phyloP scores from a whole-genome alignment of 108 stramenopile species.

The Asterionellopsis glacialis region DNA sequence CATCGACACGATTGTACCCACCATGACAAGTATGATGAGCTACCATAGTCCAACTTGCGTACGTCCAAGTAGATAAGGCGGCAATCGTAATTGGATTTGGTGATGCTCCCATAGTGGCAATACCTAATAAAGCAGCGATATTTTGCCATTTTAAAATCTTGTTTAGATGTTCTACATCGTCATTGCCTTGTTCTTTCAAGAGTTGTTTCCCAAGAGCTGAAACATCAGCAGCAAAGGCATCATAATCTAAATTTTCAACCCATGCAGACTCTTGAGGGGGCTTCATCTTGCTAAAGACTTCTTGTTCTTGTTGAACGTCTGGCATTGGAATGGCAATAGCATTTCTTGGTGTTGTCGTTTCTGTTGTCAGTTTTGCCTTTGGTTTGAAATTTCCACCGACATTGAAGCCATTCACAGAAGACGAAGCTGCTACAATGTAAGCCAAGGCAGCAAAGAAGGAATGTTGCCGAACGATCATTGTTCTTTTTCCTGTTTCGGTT shows the following conservation, averaged over 20 bases:
- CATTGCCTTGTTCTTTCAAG: slow-evolving; percentile 24
- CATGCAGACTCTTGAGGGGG: slow-evolving; percentile 29
- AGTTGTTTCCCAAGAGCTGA: slow-evolving; percentile 43
- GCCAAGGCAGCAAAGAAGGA: too few species aligned
- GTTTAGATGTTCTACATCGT: slow-evolving; percentile 51
- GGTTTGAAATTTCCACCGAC: too few species aligned
- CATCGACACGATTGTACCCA: slow-evolving; percentile 63
- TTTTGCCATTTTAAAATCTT: slow-evolving; percentile 54
- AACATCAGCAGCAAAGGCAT: slow-evolving; percentile 50
- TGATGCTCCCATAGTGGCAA: slow-evolving; percentile 32
- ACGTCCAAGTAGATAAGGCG: slow-evolving; percentile 53
- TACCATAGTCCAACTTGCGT: slow-evolving; percentile 69
- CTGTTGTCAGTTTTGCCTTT: too few species aligned
- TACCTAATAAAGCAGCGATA: slow-evolving; percentile 23
- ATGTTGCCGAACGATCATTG: too few species aligned
- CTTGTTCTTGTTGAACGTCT: too few species aligned
- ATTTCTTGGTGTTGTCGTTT: too few species aligned
- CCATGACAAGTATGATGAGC: slow-evolving; percentile 78
- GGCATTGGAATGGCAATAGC: too few species aligned
- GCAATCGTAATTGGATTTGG: slow-evolving; percentile 58
- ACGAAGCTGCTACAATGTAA: too few species aligned
- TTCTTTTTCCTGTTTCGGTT: too few species aligned
- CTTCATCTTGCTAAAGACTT: neutral
- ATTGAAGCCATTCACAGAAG: too few species aligned
- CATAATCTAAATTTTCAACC: slow-evolving; percentile 49